These are phyloP conservation scores for Helotiales sp. DNA, from an alignment of 2,329 filamentous ascomycete species.

Conservation along the genomic window DNA sequence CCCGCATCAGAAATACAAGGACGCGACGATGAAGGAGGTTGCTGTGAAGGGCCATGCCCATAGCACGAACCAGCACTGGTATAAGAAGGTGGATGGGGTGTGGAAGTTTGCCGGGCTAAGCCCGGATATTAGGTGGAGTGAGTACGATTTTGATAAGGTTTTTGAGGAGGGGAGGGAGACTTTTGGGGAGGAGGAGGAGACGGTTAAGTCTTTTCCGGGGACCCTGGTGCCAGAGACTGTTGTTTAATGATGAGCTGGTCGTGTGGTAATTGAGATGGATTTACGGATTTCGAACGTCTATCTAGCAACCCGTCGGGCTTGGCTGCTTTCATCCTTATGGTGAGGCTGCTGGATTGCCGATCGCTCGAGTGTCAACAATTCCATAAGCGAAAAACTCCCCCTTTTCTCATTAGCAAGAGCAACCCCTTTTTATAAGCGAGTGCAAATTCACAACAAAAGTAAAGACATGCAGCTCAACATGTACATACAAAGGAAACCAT, in stretches of 20 bases:
- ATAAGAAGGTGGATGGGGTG: slow-evolving; percentile 60
- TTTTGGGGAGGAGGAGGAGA: slow-evolving; percentile 15
- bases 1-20: slow-evolving; percentile 60
- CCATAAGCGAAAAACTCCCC: neutral
- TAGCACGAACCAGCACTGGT: slow-evolving; percentile 58
- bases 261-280: neutral
- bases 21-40: slow-evolving; percentile 52
- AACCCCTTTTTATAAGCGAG: neutral
- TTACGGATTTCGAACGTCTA: neutral
- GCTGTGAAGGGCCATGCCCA: slow-evolving; percentile 61
- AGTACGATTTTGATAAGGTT: slow-evolving; percentile 34
- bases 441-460: neutral
- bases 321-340: neutral
- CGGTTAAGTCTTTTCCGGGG: neutral
- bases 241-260: neutral
- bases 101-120: slow-evolving; percentile 34
- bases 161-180: slow-evolving; percentile 29
- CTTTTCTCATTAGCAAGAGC: neutral
- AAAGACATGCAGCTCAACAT: neutral
- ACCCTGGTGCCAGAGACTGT: neutral
- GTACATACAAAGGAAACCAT: neutral
- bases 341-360: neutral
- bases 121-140: slow-evolving; percentile 31
- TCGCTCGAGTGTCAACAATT: neutral
- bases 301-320: neutral